phyloP scores from a whole-genome alignment of 179 eudicot species.

The Corrigiola litoralis region DNA sequence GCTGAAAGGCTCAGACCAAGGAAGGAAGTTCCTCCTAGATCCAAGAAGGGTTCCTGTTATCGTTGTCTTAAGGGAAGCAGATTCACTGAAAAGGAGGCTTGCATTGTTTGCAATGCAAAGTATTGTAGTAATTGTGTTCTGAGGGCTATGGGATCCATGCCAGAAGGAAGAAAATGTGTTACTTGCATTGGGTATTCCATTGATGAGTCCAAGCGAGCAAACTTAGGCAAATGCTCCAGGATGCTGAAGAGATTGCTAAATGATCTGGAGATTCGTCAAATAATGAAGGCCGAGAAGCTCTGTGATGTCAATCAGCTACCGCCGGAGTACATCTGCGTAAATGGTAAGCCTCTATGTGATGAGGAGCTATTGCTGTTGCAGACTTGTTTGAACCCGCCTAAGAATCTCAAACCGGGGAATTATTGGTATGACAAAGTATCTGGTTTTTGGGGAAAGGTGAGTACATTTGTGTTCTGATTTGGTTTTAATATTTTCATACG shows the following conservation, averaged over 20 bases:
- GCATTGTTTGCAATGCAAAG: slow-evolving; percentile 94
- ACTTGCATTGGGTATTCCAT: slow-evolving; percentile 79
- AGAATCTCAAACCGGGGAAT: slow-evolving; percentile 85
- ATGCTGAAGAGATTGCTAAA: slow-evolving; percentile 82
- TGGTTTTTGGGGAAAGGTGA: slow-evolving; percentile 99
- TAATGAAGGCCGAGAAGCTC: slow-evolving; percentile 90
- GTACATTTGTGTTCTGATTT: background rate
- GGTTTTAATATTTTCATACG: slow-evolving; percentile 5
- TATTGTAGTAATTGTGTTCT: slow-evolving; percentile 84
- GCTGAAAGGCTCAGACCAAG: slow-evolving; percentile 36
- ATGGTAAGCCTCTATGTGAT: slow-evolving; percentile 76
- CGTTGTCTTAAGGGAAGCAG: slow-evolving; percentile 84
- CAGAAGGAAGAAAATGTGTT: slow-evolving; percentile 98
- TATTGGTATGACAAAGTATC: slow-evolving; percentile 99
- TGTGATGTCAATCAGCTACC: slow-evolving; percentile 92
- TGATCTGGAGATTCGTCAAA: slow-evolving; percentile 77
- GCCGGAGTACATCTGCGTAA: slow-evolving; percentile 73
- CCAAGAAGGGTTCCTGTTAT: slow-evolving; percentile 81
- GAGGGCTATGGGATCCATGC: slow-evolving; percentile 99
- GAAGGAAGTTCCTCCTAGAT: slow-evolving; percentile 48
- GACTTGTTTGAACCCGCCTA: slow-evolving; percentile 78
- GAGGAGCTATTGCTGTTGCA: slow-evolving; percentile 79
- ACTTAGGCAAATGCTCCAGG: slow-evolving; percentile 87
- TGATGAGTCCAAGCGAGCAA: slow-evolving; percentile 77
- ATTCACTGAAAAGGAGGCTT: slow-evolving; percentile 90